Conservation (phyloP, 495 filamentous ascomycete genomes). For the Aspergillus indologenus region DNA sequence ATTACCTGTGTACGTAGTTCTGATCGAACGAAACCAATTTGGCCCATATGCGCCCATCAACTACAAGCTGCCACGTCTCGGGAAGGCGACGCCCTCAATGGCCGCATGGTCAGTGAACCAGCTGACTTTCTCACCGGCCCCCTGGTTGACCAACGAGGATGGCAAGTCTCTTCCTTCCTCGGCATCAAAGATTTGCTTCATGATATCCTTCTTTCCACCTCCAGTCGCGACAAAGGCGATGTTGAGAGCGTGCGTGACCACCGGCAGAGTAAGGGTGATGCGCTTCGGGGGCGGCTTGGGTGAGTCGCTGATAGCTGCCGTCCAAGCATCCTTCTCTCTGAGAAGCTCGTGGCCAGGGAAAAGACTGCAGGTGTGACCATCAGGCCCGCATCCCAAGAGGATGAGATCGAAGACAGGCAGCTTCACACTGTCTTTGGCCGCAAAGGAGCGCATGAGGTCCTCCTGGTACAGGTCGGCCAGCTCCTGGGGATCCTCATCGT, state of each 20-base stretch:
- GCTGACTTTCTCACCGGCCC: conserved; percentile 76
- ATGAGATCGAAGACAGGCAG: conserved; percentile 92
- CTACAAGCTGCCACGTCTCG: conserved; percentile 59
- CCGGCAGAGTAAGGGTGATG: conserved; percentile 88
- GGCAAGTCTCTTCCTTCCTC: conserved; percentile 74
- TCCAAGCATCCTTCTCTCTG: conserved; percentile 88
- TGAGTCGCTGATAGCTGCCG: conserved; percentile 82
- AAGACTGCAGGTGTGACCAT: conserved; percentile 94
- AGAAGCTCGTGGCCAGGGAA: conserved; percentile 89
- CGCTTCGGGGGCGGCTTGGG: conserved; percentile 90
- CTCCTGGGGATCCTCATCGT: conserved; percentile 84
- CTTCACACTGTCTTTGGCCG: conserved; percentile 81
- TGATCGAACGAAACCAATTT: neutral
- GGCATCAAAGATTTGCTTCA: conserved; percentile 85
- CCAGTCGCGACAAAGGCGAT: conserved; percentile 93
- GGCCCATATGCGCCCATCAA: conserved; percentile 8
- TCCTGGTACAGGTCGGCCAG: conserved; percentile 93
- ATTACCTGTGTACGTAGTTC: neutral
- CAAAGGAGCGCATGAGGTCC: conserved; percentile 75
- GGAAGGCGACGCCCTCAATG: conserved; percentile 78
- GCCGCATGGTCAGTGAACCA: conserved; percentile 92
- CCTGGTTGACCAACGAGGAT: conserved; percentile 81
- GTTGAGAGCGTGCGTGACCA: conserved; percentile 76
- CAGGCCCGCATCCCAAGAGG: conserved; percentile 87
- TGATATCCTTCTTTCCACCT: conserved; percentile 79